Evolutionary conservation across 495 filamentous ascomycete genomes (phyloP).

Genomic region (Extremus antarcticus): DNA sequence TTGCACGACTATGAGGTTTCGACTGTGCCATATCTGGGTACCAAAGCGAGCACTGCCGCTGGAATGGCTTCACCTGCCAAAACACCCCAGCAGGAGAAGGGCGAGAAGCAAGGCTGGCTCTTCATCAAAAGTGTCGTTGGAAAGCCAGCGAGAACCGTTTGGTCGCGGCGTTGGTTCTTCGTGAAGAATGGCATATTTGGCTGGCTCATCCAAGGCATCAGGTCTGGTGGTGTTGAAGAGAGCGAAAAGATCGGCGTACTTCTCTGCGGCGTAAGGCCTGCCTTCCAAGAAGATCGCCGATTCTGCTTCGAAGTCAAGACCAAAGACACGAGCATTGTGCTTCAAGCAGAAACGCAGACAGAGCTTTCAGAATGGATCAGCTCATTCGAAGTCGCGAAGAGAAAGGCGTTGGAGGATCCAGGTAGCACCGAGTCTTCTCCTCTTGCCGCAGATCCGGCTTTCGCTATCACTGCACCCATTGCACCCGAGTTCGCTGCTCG

Average conservation of each 20-base stretch:
- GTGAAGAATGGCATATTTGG: conserved; percentile 92
- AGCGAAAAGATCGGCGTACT: conserved; percentile 93
- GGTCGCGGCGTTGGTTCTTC: conserved; percentile 90
- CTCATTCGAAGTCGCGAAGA: conserved; percentile 86
- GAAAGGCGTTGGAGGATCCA: conserved; percentile 73
- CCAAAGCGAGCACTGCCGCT: conserved; percentile 52
- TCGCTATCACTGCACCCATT: conserved; percentile 79
- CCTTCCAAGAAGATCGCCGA: conserved; percentile 81
- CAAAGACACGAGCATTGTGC: conserved; percentile 76
- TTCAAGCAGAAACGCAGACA: conserved; percentile 86
- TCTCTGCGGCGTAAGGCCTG: conserved; percentile 60
- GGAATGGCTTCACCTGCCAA: conserved; percentile 36
- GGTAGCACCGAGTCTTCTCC: conserved; percentile 48
- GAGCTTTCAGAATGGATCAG: conserved; percentile 87
- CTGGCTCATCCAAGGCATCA: conserved; percentile 77
- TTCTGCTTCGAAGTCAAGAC: conserved; percentile 99
- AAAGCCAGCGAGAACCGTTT: conserved; percentile 76
- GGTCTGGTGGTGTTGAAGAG: conserved; percentile 81
- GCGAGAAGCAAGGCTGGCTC: conserved; percentile 88
- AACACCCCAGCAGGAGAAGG: conserved; percentile 24
- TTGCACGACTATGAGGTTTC: conserved; percentile 83
- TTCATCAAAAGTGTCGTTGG: conserved; percentile 71
- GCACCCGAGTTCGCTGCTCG: conserved; percentile 78
- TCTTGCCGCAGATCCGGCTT: conserved; percentile 61
- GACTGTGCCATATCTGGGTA: conserved; percentile 75